Conservation (phyloP, 23 red algal species). For the Agarophyton chilense region DNA sequence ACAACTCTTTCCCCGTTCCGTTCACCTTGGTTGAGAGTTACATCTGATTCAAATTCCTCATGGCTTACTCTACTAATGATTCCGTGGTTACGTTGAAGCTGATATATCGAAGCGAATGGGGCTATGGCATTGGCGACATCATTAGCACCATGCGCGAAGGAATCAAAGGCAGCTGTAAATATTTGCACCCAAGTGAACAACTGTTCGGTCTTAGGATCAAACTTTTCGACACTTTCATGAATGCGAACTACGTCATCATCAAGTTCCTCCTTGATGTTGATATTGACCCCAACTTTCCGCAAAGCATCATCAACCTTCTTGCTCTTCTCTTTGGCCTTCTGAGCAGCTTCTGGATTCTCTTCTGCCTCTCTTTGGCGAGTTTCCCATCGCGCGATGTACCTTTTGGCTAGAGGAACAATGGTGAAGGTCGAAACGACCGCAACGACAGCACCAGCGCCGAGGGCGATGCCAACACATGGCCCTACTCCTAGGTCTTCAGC, state of each 20-base stretch:
- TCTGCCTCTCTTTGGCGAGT: constrained; percentile 35
- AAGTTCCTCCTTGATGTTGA: constrained; percentile 60
- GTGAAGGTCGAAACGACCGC: constrained; percentile 56
- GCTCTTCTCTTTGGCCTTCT: constrained; percentile 4
- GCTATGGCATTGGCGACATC: constrained; percentile 98
- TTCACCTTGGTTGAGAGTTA: background rate
- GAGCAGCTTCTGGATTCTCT: constrained; percentile 55
- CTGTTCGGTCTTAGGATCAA: constrained; percentile 86
- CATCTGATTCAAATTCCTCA: constrained; percentile 66
- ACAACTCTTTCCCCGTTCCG: background rate
- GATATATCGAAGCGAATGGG: constrained; percentile 87
- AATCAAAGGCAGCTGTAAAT: constrained; percentile 91
- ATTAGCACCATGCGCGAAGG: constrained; percentile 96
- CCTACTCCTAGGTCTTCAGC: constrained; percentile 43
- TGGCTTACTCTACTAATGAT: constrained; percentile 5
- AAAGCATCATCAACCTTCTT: constrained; percentile 44
- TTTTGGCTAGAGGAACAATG: constrained; percentile 63
- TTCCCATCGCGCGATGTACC: constrained; percentile 65
- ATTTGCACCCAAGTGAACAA: constrained; percentile 96
- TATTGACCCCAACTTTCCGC: constrained; percentile 70
- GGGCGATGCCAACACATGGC: constrained; percentile 51
- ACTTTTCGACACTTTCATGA: constrained; percentile 76
- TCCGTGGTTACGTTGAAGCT: constrained; percentile 73
- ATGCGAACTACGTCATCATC: constrained; percentile 63
- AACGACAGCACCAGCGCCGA: constrained; percentile 50